Conservation (phyloP, 139 green algal species). For the Cymbomonas tetramitiformis region DNA sequence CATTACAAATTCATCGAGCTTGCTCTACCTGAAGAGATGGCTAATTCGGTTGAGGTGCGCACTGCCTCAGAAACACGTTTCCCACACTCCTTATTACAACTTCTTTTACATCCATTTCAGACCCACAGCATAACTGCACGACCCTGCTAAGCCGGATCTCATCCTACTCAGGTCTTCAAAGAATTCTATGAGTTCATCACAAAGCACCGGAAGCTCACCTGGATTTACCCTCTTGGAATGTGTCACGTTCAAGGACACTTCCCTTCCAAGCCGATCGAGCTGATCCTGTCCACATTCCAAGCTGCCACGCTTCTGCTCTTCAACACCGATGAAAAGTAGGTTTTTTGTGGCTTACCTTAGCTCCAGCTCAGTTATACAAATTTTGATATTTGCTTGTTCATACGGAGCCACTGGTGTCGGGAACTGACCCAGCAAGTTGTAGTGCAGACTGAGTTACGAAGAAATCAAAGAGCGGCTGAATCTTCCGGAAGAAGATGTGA, state of each 20-base stretch:
- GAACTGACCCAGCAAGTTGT: slow-evolving; percentile 31
- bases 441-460: slow-evolving; percentile 52
- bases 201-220: slow-evolving; percentile 78
- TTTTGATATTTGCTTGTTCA: no score
- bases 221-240: slow-evolving; percentile 80
- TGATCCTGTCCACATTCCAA: slow-evolving; percentile 71
- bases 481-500: slow-evolving; percentile 73
- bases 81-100: no score
- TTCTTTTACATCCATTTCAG: no score
- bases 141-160: no score
- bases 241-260: slow-evolving; percentile 68
- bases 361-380: background rate
- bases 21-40: slow-evolving; percentile 77
- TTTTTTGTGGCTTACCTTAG: no score
- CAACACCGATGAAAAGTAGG: slow-evolving; percentile 56
- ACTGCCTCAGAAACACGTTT: no score
- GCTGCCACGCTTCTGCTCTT: slow-evolving; percentile 74
- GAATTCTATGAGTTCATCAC: slow-evolving; percentile 58
- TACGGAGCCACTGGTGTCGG: background rate
- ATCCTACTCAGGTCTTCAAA: no score
- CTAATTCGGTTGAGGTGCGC: slow-evolving; percentile 47
- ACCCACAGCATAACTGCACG: no score
- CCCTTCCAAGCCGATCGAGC: slow-evolving; percentile 63
- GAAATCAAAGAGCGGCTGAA: slow-evolving; percentile 68
- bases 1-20: slow-evolving; percentile 74